A percentile compares a stretch with the other conserved stretches of the same genome.
These are phyloP conservation scores for Paraphoma chrysanthemicola DNA, from an alignment of 2,329 filamentous ascomycete genomes.

Conservation along the genomic window DNA sequence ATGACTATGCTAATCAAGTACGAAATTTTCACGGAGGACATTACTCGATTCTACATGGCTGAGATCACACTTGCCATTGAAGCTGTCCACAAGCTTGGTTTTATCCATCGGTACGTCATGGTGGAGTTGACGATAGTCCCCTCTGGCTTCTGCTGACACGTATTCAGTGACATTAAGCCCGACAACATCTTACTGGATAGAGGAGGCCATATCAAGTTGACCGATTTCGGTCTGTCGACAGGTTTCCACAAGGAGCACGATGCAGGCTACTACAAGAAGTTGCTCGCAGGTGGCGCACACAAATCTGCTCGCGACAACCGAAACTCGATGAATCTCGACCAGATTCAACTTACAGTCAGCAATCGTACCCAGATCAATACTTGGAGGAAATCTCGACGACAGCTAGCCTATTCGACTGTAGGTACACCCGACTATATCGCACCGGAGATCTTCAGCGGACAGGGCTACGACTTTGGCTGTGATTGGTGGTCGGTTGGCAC, in stretches of 20 bases:
- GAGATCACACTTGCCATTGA: constrained; percentile 98
- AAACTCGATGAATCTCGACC: constrained; percentile 93
- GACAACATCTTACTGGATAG: constrained; percentile 97
- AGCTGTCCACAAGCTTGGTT: constrained; percentile 95
- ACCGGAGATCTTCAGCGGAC: constrained; percentile 95
- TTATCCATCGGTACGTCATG: constrained; percentile 85
- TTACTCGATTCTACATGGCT: constrained; percentile 98
- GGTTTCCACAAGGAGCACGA: constrained; percentile 98
- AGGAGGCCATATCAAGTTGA: constrained; percentile 96
- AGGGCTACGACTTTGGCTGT: constrained; percentile 95
- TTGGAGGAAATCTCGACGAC: constrained; percentile 92
- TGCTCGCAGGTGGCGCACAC: constrained; percentile 73
- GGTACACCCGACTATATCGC: constrained; percentile 99
- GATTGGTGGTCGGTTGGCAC: constrained; percentile 99
- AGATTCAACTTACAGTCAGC: constrained; percentile 97
- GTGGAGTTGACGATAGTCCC: background rate
- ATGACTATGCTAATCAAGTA: constrained; percentile 99
- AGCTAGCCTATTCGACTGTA: constrained; percentile 98
- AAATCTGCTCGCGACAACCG: constrained; percentile 68
- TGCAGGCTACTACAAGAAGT: constrained; percentile 97
- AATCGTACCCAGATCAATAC: constrained; percentile 98
- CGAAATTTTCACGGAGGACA: constrained; percentile 98
- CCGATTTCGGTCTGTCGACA: constrained; percentile 96
- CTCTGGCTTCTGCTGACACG: constrained; percentile 30
- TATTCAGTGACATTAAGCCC: constrained; percentile 89